Base-by-base conservation (phyloP, 208 protist species). In the Borovskyia barvae region DNA sequence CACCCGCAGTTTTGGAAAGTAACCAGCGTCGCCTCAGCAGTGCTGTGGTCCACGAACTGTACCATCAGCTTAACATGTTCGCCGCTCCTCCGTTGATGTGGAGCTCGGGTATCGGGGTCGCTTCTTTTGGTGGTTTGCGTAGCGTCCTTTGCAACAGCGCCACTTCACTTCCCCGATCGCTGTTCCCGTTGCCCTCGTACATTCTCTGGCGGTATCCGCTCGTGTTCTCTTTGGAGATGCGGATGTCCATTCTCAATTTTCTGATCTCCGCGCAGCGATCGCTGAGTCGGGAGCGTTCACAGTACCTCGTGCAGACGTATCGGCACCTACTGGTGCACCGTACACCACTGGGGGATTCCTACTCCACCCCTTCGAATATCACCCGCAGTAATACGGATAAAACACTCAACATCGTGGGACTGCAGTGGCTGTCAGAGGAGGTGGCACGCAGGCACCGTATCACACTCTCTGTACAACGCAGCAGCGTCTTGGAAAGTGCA, bases 31-130 rank as follows among this genome's bases (percentile, higher is more conserved):
- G 82, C 11, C 55, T 93, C 30, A 80, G 74, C 66, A 83, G 75
- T 57, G 75, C 80, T 28, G 72, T 93, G 20, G 65, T 93, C 35
- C 78, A 93, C 65, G 71, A 87, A 28, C 73, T 93, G 37, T 82
- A 81, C 52, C 59, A 75, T 25, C 66, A 85, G 39, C 53, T 87
- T 0, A 58, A 68, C 69, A 68, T 74, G 40, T 77, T 90, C 46
- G 73, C 79, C 71, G 24, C 90, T 9, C 77, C 82, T 2, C 71
- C 77, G n/a, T 52, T 78, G 24, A 57, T 80, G 19, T 74, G 75
- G 48, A 59, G 48, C 51, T 57, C 42, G 29, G 57, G 46, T 28
- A 64, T 71, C 33, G 64, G 64, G 2, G 41, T 28, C 11, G 39
- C 64, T 14, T 1, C 39, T 2, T 28, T 14, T 4, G 3, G 9